Evolutionary conservation across 148 eudicot species (phyloP).

Genomic region (Talinum fruticosum): DNA sequence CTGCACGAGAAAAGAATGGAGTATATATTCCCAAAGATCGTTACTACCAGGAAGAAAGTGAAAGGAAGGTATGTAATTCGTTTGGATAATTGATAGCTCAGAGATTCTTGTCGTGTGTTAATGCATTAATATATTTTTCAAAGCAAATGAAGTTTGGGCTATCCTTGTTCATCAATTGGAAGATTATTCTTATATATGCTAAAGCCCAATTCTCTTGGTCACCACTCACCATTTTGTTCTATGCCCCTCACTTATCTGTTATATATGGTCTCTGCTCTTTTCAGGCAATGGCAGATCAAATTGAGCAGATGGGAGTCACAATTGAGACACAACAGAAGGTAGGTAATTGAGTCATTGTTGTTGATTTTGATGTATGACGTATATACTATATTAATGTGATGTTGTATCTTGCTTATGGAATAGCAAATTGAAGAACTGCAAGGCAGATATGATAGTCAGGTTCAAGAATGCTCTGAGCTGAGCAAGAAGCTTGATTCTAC

Average conservation of each 20-base stretch:
- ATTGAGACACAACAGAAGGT: slow-evolving; percentile 73
- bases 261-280: not conserved
- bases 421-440: slow-evolving; percentile 66
- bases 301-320: slow-evolving; percentile 69
- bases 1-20: slow-evolving; percentile 81
- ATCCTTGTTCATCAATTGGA: not conserved
- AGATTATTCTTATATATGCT: not conserved
- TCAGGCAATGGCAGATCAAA: slow-evolving; percentile 81
- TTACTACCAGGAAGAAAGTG: slow-evolving; percentile 81
- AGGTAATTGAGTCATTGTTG: not conserved
- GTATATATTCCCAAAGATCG: slow-evolving; percentile 85
- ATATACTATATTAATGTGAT: not conserved
- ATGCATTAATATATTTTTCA: not conserved
- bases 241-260: slow-evolving; percentile 5
- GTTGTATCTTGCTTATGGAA: slow-evolving; percentile 7
- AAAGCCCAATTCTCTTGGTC: not conserved
- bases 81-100: too few species aligned
- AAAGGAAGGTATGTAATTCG: slow-evolving; percentile 52
- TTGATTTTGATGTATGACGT: not conserved
- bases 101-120: too few species aligned
- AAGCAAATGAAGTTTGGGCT: not conserved
- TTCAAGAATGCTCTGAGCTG: slow-evolving; percentile 48
- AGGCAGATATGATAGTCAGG: slow-evolving; percentile 51
- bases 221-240: not conserved
- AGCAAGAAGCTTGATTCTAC: slow-evolving; percentile 51